These are phyloP conservation scores for Davidsoniella australis DNA, from an alignment of 2,329 filamentous ascomycete species.

Conservation along the genomic window DNA sequence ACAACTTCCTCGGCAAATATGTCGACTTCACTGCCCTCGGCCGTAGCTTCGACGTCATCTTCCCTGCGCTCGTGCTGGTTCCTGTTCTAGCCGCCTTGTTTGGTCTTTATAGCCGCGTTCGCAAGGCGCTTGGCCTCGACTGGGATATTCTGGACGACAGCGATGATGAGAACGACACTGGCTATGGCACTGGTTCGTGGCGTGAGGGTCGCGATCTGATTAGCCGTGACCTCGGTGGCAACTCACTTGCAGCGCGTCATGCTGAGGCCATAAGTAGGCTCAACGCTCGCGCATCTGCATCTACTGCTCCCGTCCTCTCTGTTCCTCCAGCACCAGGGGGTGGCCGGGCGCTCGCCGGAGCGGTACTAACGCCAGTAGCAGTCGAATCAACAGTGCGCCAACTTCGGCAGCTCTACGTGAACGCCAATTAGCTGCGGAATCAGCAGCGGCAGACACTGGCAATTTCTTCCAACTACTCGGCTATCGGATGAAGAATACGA, in stretches of 20 bases:
- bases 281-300: conserved; percentile 19
- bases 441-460: conserved; percentile 52
- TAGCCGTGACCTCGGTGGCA: conserved; percentile 62
- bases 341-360: conserved; percentile 14
- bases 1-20: conserved; percentile 64
- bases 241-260: conserved; percentile 33
- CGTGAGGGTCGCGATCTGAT: conserved; percentile 83
- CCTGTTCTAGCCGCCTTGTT: conserved; percentile 77
- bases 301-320: conserved; percentile 30
- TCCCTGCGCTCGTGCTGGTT: conserved; percentile 73
- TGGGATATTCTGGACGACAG: conserved; percentile 59
- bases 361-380: background rate
- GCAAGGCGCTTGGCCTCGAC: conserved; percentile 61
- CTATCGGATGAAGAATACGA: conserved; percentile 77
- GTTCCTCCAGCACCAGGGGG: conserved; percentile 26
- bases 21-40: conserved; percentile 74
- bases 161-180: conserved; percentile 40
- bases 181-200: conserved; percentile 70
- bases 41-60: conserved; percentile 70
- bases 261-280: conserved; percentile 21
- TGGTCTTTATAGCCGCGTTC: conserved; percentile 71
- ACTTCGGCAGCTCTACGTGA: conserved; percentile 17
- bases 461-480: conserved; percentile 73
- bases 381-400: conserved; percentile 19
- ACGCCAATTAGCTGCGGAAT: conserved; percentile 17